Conservation (phyloP, 2,329 filamentous ascomycete species). For the Neonectria sp. region DNA sequence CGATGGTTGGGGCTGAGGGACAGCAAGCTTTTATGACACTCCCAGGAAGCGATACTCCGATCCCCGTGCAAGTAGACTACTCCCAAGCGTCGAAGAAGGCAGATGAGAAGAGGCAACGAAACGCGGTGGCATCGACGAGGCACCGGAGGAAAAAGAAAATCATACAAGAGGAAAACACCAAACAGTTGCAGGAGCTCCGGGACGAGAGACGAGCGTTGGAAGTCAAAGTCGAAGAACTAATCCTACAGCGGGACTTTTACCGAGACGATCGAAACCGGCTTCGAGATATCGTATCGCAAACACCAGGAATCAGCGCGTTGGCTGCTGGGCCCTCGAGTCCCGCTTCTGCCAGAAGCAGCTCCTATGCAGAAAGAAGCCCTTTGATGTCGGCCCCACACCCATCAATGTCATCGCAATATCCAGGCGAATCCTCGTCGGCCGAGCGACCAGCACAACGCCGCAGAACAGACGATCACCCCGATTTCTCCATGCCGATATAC, state of each 20-base stretch:
- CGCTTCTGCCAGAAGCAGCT: conserved; percentile 53
- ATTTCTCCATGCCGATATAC: conserved; percentile 59
- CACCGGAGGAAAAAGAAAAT: conserved; percentile 88
- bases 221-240: conserved; percentile 65
- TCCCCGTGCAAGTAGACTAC: conserved; percentile 80
- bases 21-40: conserved; percentile 58
- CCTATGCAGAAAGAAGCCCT: conserved; percentile 57
- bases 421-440: conserved; percentile 59
- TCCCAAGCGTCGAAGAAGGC: conserved; percentile 86
- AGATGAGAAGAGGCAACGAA: conserved; percentile 88
- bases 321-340: conserved; percentile 70
- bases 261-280: conserved; percentile 80
- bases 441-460: conserved; percentile 64
- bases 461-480: conserved; percentile 63
- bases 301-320: conserved; percentile 69
- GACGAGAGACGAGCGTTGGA: conserved; percentile 77
- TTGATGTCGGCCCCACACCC: conserved; percentile 47
- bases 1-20: conserved; percentile 49
- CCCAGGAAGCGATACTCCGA: conserved; percentile 57
- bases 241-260: conserved; percentile 81
- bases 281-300: conserved; percentile 74
- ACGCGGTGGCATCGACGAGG: conserved; percentile 87
- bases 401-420: conserved; percentile 52
- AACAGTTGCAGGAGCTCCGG: conserved; percentile 79
- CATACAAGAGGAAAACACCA: conserved; percentile 80